These are phyloP conservation scores for Lepidium campestre DNA, from an alignment of 441 rosid genomes.

Conservation along the genomic window DNA sequence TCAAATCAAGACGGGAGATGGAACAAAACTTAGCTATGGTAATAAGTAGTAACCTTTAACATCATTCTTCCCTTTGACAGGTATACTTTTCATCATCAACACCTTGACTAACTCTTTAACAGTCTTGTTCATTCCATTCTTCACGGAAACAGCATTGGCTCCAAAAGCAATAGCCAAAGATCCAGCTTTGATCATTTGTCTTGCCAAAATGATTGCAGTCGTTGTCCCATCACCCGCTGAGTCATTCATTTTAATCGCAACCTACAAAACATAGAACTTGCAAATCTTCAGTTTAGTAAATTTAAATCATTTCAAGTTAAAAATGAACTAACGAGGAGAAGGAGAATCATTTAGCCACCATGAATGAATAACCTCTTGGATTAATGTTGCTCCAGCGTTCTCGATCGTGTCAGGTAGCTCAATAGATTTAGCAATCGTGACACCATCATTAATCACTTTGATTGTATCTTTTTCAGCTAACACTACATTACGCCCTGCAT, in stretches of 20 bases:
- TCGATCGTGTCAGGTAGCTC: slow-evolving; percentile 72
- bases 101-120: slow-evolving; percentile 57
- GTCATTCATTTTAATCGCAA: slow-evolving; percentile 70
- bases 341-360: slow-evolving; percentile 41
- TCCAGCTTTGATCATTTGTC: slow-evolving; percentile 74
- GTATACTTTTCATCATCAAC: slow-evolving; percentile 53
- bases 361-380: slow-evolving; percentile 82
- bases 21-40: background rate
- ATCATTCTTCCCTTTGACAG: slow-evolving; percentile 57
- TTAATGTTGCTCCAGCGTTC: slow-evolving; percentile 72
- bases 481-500: slow-evolving; percentile 77
- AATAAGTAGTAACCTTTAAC: slow-evolving; percentile 50
- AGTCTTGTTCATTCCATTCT: slow-evolving; percentile 71
- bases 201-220: slow-evolving; percentile 82
- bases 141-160: slow-evolving; percentile 75
- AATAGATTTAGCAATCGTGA: slow-evolving; percentile 75
- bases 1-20: background rate
- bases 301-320: background rate
- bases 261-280: slow-evolving; percentile 38
- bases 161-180: slow-evolving; percentile 71
- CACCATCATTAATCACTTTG: slow-evolving; percentile 80
- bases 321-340: slow-evolving; percentile 13
- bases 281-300: background rate
- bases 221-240: slow-evolving; percentile 94
- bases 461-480: slow-evolving; percentile 51